Percentiles rank a stretch among this genome's conserved stretches.
phyloP scores from a whole-genome alignment of 768 basidiomycete species.

The Pleurotus sapidus region DNA sequence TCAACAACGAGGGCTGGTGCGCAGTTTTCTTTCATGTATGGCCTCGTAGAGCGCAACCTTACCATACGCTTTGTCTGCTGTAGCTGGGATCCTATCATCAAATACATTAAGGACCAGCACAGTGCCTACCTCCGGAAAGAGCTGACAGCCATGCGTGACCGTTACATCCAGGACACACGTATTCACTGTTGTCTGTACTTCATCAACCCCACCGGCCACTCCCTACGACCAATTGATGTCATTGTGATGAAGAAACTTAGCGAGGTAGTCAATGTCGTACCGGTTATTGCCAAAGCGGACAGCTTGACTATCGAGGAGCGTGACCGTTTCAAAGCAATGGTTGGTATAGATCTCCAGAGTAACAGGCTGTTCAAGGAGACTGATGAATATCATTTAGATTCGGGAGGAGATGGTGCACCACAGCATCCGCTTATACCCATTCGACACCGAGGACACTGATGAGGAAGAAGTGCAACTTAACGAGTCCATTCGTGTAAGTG shows the following conservation, averaged over 20 bases:
- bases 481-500: constrained; percentile 79
- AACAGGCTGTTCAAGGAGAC: not conserved
- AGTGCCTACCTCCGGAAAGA: constrained; percentile 98
- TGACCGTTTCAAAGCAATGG: constrained; percentile 90
- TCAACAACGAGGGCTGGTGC: constrained; percentile 98
- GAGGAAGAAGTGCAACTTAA: constrained; percentile 91
- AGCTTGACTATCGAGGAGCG: constrained; percentile 92
- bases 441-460: constrained; percentile 94
- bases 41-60: not conserved
- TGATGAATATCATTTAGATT: constrained; percentile 53
- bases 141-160: constrained; percentile 97
- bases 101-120: constrained; percentile 99
- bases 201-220: constrained; percentile 98
- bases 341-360: constrained; percentile 24
- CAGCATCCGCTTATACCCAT: constrained; percentile 94
- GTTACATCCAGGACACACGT: constrained; percentile 96
- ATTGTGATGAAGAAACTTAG: constrained; percentile 99
- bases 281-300: constrained; percentile 98
- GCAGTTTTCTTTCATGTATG: constrained; percentile 19
- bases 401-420: constrained; percentile 89
- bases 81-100: constrained; percentile 98
- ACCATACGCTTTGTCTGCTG: not conserved
- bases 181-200: constrained; percentile 99
- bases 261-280: constrained; percentile 98
- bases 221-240: constrained; percentile 93